Base-by-base conservation (phyloP, 2,329 filamentous ascomycete genomes). In the Pezicula radicicola region DNA sequence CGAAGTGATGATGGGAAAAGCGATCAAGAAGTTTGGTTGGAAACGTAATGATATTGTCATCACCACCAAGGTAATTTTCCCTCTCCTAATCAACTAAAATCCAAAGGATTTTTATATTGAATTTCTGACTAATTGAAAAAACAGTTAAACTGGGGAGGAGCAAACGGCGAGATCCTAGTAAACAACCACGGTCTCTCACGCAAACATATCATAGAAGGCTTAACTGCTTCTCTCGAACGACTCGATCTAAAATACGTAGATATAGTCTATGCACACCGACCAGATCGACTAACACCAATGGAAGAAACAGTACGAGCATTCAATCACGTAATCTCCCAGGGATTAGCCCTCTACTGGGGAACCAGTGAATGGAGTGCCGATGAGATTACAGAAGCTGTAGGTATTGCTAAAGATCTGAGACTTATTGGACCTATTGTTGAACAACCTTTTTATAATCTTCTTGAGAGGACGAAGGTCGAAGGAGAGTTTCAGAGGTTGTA, bases 321-420 rank as follows among this genome's bases (percentile, higher is more conserved):
- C 67, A 76, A 67, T 60, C 72, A 72, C 64, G 68, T 69, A 55
- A 80, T 72, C 59, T 68, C 66, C 60, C 78, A 79, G 63, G 73
- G 83, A 54, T 83, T 83, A 68, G 80, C 80, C 19, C 82, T 84
- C 68, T 84, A 85, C 70, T 84, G 80, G 80, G 80, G 82, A 43
- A 85, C 82, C 0, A 78, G 74, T 0, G 81, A 85, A 64, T 85
- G 81, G 81, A 74, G 68, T 43, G 79, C 81, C 6, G 67, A 69
- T 28, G 79, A 85, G 68, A 84, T 85, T 65, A 74, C 73, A 54
- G 79, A 84, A 66, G 82, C 82, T 40, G 77, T 72, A 25, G 67
- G 71, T 48, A 73, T 81, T 53, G 80, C 83, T 35, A 79, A 84
- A 59, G 74, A 72, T 58, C 73, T 85, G 13, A 72, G 76, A 18